Percentiles rank a stretch among this genome's conserved stretches.
Conservation (phyloP, 768 basidiomycete species). For the Leccinum ochraceum region DNA sequence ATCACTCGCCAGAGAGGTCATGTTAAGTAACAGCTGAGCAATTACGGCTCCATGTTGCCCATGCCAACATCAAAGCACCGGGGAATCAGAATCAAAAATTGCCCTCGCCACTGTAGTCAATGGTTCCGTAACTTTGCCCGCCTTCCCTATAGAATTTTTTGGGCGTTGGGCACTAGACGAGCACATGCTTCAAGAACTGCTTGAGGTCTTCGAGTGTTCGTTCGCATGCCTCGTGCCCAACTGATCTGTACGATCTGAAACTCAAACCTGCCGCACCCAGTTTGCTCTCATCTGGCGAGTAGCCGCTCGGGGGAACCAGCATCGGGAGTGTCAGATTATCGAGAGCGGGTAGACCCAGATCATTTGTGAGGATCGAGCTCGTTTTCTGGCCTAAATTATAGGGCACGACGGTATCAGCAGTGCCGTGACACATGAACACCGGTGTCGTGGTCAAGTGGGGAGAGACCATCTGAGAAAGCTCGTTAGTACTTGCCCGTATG, state of each 20-base stretch:
- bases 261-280: conserved; percentile 49
- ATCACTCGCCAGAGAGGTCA: neutral
- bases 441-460: conserved; percentile 62
- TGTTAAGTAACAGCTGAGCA: neutral
- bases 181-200: conserved; percentile 63
- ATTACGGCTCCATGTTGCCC: neutral
- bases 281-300: conserved; percentile 20
- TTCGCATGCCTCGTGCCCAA: conserved; percentile 65
- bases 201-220: conserved; percentile 72
- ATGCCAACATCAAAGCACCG: conserved; percentile 3
- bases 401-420: conserved; percentile 71
- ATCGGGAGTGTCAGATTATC: conserved; percentile 39
- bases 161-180: conserved; percentile 36
- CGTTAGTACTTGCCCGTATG: conserved; percentile 4
- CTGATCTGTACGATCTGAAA: conserved; percentile 66
- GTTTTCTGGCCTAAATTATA: conserved; percentile 55
- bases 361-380: conserved; percentile 52
- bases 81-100: neutral
- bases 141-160: neutral
- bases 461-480: conserved; percentile 53
- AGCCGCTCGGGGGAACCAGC: conserved; percentile 25
- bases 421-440: conserved; percentile 88
- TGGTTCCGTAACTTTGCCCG: neutral
- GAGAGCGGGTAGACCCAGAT: conserved; percentile 49
- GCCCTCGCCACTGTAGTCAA: neutral